A percentile compares a stretch with the other conserved stretches of the same genome.
Evolutionary conservation across 2,329 filamentous ascomycete genomes (phyloP).

Genomic region (Monilinia aucupariae): DNA sequence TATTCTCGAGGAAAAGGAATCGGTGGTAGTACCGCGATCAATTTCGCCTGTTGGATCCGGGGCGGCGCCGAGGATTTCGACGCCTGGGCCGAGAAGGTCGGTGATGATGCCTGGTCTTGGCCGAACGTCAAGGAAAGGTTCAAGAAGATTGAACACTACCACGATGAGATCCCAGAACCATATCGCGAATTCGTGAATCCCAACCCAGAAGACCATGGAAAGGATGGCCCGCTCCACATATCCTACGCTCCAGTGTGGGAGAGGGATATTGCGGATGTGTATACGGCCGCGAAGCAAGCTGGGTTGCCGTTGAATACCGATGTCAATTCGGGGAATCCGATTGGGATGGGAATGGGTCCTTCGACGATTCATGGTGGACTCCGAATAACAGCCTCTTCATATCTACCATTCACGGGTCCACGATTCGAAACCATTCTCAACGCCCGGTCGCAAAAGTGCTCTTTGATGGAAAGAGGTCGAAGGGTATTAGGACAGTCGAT

Average conservation of each 20-base stretch:
- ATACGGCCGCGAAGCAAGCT: constrained; percentile 45
- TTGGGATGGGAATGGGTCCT: constrained; percentile 49
- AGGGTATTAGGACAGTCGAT: constrained; percentile 41
- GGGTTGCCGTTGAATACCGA: constrained; percentile 49
- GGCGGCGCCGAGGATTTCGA: constrained; percentile 58
- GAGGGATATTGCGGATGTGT: constrained; percentile 41
- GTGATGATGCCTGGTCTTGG: constrained; percentile 53
- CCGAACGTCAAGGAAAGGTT: constrained; percentile 45
- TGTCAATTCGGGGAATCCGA: constrained; percentile 52
- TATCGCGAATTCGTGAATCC: constrained; percentile 45
- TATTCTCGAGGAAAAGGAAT: constrained; percentile 37
- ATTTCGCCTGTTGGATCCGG: constrained; percentile 44
- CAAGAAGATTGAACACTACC: constrained; percentile 50
- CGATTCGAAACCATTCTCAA: constrained; percentile 51
- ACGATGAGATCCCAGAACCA: constrained; percentile 38
- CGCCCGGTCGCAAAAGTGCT: constrained; percentile 44
- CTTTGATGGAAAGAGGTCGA: constrained; percentile 20
- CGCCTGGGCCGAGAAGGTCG: constrained; percentile 52
- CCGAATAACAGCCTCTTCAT: constrained; percentile 47
- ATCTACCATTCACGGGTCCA: constrained; percentile 40
- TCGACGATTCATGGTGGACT: constrained; percentile 45
- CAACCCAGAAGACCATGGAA: constrained; percentile 45
- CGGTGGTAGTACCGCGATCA: constrained; percentile 39
- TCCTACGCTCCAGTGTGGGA: constrained; percentile 47
- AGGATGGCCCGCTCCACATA: constrained; percentile 43